phyloP scores from a whole-genome alignment of 1,284 basidiomycete species.

The Pisolithus thermaeus region DNA sequence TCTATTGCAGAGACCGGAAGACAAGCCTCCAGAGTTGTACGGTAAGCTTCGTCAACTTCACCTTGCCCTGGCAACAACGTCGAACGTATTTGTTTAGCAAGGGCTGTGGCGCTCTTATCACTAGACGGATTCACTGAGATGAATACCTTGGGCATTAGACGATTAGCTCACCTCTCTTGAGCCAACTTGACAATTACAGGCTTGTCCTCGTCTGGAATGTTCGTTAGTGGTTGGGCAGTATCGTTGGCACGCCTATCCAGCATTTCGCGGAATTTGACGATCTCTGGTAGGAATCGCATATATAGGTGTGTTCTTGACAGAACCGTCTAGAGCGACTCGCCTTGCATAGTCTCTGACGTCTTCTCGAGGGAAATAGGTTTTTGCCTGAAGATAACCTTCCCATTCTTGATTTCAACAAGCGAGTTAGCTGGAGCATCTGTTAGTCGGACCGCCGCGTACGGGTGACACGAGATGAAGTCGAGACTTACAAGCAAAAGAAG shows the following conservation, averaged over 20 bases:
- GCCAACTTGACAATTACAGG: constrained; percentile 75
- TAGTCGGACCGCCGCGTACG: not conserved
- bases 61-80: constrained; percentile 53
- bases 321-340: constrained; percentile 35
- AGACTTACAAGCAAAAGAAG: constrained; percentile 14
- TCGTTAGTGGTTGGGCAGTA: constrained; percentile 42
- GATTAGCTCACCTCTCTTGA: constrained; percentile 63
- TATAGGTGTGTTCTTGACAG: not conserved
- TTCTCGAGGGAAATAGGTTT: constrained; percentile 71
- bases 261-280: constrained; percentile 69
- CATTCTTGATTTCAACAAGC: constrained; percentile 65
- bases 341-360: constrained; percentile 76
- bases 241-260: constrained; percentile 45
- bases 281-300: constrained; percentile 34
- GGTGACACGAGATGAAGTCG: not conserved
- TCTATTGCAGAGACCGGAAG: constrained; percentile 54
- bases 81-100: constrained; percentile 62
- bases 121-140: constrained; percentile 33
- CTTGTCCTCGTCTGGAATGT: constrained; percentile 61
- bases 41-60: constrained; percentile 43
- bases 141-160: not conserved
- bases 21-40: constrained; percentile 17
- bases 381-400: constrained; percentile 75
- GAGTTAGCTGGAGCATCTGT: constrained; percentile 19
- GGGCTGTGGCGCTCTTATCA: constrained; percentile 56